These are phyloP conservation scores for Solanum chacoense DNA, from an alignment of 305 asterid species.

Conservation along the genomic window DNA sequence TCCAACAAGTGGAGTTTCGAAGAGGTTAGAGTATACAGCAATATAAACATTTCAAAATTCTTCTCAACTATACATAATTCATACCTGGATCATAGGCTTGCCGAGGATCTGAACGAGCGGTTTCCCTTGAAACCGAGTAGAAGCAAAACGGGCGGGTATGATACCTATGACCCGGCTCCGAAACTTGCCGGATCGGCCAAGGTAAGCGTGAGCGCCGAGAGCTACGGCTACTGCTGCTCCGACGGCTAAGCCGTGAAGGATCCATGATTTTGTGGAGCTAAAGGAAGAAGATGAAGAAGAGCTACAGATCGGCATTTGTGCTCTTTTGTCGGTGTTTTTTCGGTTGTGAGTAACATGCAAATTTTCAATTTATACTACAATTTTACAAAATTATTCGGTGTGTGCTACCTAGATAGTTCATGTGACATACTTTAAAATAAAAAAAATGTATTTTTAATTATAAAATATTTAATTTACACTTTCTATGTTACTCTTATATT, in stretches of 20 bases:
- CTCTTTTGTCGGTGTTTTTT: neutral
- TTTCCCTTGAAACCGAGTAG: slow-evolving; percentile 76
- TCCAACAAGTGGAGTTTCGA: neutral
- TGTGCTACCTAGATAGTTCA: neutral
- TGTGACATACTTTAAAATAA: too few relatives aligned
- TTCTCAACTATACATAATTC: neutral
- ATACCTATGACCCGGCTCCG: slow-evolving; percentile 77
- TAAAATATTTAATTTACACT: too few relatives aligned
- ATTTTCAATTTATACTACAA: too few relatives aligned
- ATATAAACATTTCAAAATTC: neutral
- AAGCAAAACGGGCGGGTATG: slow-evolving; percentile 86
- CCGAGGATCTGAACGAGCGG: slow-evolving; percentile 81
- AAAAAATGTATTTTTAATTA: too few relatives aligned
- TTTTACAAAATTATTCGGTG: neutral
- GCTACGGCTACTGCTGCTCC: slow-evolving; percentile 57
- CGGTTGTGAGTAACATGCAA: neutral
- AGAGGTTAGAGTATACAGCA: too few relatives aligned
- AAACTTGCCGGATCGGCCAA: slow-evolving; percentile 39
- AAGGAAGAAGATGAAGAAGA: slow-evolving; percentile 16
- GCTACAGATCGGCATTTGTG: slow-evolving; percentile 31
- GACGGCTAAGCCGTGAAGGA: slow-evolving; percentile 38
- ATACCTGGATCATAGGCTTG: slow-evolving; percentile 90
- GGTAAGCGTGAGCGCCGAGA: slow-evolving; percentile 48
- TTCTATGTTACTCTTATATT: too few relatives aligned
- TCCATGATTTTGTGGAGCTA: slow-evolving; percentile 38